Conservation (phyloP, 2,329 filamentous ascomycete species). For the Aspergillus felis region DNA sequence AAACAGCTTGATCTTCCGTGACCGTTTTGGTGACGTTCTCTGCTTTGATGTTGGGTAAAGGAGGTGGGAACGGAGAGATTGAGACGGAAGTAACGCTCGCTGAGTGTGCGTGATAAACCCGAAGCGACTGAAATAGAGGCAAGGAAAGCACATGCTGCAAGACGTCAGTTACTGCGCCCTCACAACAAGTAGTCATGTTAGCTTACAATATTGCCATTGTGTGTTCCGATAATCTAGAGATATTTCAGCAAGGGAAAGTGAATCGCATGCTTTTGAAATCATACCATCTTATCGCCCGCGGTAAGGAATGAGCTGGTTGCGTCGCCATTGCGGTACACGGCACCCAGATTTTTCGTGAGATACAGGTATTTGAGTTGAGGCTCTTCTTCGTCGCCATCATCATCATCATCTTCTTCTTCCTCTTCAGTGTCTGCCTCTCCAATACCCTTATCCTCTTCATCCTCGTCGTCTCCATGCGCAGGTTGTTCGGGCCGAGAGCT, state of each 20-base stretch:
- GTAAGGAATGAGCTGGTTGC: conserved; percentile 88
- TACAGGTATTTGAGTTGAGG: conserved; percentile 90
- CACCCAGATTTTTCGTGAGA: conserved; percentile 72
- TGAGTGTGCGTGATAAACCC: conserved; percentile 87
- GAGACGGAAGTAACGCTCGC: conserved; percentile 88
- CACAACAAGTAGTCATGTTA: neutral
- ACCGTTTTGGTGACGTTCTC: conserved; percentile 33
- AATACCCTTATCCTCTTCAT: conserved; percentile 16
- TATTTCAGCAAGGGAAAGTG: conserved; percentile 30
- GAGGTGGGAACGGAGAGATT: conserved; percentile 77
- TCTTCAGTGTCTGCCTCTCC: conserved; percentile 47
- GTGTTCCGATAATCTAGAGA: conserved; percentile 78
- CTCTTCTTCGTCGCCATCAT: conserved; percentile 85
- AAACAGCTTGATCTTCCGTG: conserved; percentile 24
- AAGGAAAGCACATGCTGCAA: conserved; percentile 77
- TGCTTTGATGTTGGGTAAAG: conserved; percentile 43
- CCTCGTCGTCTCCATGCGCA: conserved; percentile 10
- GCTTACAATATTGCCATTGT: conserved; percentile 92
- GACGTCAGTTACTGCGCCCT: conserved; percentile 12
- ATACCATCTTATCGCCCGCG: conserved; percentile 93
- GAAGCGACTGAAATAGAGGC: conserved; percentile 73
- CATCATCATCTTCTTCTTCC: conserved; percentile 65
- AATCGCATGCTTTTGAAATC: conserved; percentile 15
- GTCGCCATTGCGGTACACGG: conserved; percentile 91
- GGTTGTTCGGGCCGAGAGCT: conserved; percentile 5